Evolutionary conservation across 495 filamentous ascomycete genomes (phyloP).

Genomic region (Umbilicaria muhlenbergii): DNA sequence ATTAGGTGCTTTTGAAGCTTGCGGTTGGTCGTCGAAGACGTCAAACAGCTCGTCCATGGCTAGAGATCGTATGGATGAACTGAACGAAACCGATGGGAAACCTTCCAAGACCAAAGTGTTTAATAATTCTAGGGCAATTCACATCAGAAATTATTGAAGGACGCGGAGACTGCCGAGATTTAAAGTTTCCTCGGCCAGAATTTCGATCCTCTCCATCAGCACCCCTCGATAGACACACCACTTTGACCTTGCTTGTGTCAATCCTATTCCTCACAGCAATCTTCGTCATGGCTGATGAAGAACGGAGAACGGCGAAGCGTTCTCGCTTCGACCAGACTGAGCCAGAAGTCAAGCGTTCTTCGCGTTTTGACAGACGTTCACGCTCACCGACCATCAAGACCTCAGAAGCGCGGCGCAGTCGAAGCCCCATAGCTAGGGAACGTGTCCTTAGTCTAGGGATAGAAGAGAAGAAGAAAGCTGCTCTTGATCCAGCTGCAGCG

Average conservation of each 20-base stretch:
- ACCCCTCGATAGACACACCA: no score
- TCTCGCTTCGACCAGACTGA: constrained; percentile 87
- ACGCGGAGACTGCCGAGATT: no score
- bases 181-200: no score
- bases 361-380: constrained; percentile 74
- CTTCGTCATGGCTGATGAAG: constrained; percentile 57
- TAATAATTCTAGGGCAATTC: no score
- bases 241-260: no score
- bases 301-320: constrained; percentile 58
- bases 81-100: no score
- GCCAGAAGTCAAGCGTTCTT: constrained; percentile 52
- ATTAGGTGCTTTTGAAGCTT: constrained; percentile 21
- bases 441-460: constrained; percentile 34
- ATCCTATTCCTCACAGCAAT: no score
- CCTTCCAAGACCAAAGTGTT: no score
- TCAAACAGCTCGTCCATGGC: constrained; percentile 73
- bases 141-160: no score
- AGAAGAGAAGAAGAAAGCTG: constrained; percentile 28
- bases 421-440: constrained; percentile 53
- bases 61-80: not conserved
- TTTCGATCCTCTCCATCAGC: no score
- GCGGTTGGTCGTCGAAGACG: constrained; percentile 59
- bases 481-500: constrained; percentile 62
- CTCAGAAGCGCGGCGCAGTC: constrained; percentile 48
- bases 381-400: constrained; percentile 59